These are phyloP conservation scores for Pseudodiploospora longispora DNA, from an alignment of 2,329 filamentous ascomycete genomes.

Conservation along the genomic window DNA sequence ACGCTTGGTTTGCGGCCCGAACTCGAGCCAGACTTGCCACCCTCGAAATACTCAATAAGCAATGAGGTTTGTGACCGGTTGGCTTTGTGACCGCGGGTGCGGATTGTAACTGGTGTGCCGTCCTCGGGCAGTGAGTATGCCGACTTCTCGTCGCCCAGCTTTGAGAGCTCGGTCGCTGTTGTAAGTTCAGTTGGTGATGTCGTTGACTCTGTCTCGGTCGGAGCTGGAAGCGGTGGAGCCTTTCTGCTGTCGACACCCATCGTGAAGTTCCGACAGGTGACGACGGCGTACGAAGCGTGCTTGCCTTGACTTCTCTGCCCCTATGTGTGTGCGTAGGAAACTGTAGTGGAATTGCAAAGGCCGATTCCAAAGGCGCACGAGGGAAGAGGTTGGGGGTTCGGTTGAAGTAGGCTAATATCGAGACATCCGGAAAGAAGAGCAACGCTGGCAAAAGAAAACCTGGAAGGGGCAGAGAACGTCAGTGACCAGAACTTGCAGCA, in stretches of 20 bases:
- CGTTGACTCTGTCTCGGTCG: conserved; percentile 64
- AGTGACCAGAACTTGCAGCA: too few relatives aligned
- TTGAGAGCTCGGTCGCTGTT: conserved; percentile 56
- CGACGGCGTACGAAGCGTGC: neutral
- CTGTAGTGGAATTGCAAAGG: neutral
- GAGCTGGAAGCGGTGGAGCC: conserved; percentile 64
- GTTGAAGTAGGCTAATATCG: conserved; percentile 1
- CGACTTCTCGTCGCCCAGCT: conserved; percentile 60
- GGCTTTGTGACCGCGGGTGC: conserved; percentile 56
- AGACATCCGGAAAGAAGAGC: conserved; percentile 5
- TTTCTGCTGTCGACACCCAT: conserved; percentile 51
- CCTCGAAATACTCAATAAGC: conserved; percentile 92
- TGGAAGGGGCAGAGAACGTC: neutral
- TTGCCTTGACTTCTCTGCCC: conserved; percentile 1
- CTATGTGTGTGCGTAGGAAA: neutral
- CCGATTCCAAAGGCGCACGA: neutral
- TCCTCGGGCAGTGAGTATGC: conserved; percentile 77
- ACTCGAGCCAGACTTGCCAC: conserved; percentile 54
- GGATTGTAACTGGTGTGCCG: conserved; percentile 86
- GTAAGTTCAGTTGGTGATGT: conserved; percentile 53
- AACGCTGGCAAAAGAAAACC: conserved; percentile 1
- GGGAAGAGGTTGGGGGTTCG: neutral
- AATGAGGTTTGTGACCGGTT: conserved; percentile 77
- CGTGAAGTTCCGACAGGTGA: conserved; percentile 23
- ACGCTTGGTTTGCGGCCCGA: conserved; percentile 73